phyloP scores from a whole-genome alignment of 177 flowering plant genomes.

The Vitis hybrid region DNA sequence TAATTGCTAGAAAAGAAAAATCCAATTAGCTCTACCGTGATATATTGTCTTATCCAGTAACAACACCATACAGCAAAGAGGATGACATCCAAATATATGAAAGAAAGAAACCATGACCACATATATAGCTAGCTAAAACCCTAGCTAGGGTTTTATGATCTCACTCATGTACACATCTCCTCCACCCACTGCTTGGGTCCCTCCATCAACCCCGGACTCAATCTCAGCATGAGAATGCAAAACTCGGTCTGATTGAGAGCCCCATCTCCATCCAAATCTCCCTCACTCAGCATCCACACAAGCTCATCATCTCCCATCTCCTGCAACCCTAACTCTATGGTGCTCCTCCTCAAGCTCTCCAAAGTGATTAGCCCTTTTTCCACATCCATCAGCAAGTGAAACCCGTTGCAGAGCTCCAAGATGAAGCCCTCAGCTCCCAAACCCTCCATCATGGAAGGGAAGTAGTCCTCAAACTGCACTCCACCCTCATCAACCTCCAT shows the following conservation, averaged over 20 bases:
- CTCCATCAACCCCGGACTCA: conserved; percentile 30
- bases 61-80: too few relatives aligned
- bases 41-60: too few relatives aligned
- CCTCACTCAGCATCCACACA: conserved; percentile 28
- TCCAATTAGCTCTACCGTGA: too few relatives aligned
- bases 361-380: conserved; percentile 30
- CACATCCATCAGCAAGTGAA: conserved; percentile 25
- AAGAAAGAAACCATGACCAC: too few relatives aligned
- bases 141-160: too few relatives aligned
- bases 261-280: conserved; percentile 33
- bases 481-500: too few relatives aligned
- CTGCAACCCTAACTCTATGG: conserved; percentile 21
- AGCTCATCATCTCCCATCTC: conserved; percentile 29
- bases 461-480: conserved; percentile 5
- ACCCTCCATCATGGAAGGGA: conserved; percentile 25
- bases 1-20: too few relatives aligned
- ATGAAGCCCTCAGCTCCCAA: conserved; percentile 31
- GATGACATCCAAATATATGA: too few relatives aligned
- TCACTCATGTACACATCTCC: too few relatives aligned
- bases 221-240: conserved; percentile 33
- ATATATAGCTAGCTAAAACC: too few relatives aligned
- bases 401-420: conserved; percentile 30
- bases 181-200: conserved; percentile 8
- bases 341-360: conserved; percentile 32
- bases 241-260: conserved; percentile 31